Percentiles rank a stretch among this genome's conserved stretches.
phyloP scores from a whole-genome alignment of 225 moss, liverwort and hornwort genomes.

The Pleurozium schreberi region DNA sequence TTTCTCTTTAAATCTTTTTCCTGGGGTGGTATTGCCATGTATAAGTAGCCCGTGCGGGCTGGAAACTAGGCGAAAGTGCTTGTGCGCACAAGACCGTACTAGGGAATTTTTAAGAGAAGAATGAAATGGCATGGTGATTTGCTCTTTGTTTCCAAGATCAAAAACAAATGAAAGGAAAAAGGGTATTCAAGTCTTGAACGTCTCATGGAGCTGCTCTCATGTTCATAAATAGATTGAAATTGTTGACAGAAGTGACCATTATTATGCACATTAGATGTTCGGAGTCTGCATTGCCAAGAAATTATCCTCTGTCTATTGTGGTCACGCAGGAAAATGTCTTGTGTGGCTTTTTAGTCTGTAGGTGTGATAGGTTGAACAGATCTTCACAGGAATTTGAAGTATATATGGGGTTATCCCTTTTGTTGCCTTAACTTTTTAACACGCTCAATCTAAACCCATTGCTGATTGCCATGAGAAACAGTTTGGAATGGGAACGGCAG shows the following conservation, averaged over 20 bases:
- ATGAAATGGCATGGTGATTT: not conserved
- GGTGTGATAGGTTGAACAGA: not conserved
- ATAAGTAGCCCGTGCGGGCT: not conserved
- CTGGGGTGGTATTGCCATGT: not conserved
- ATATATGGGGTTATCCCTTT: not conserved
- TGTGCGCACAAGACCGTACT: not conserved
- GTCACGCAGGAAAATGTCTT: not conserved
- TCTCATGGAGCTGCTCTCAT: not conserved
- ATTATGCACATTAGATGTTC: not conserved
- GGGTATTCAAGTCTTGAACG: not conserved
- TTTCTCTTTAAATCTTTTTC: not conserved
- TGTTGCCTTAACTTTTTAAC: not conserved
- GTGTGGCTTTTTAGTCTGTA: not conserved
- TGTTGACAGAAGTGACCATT: not conserved
- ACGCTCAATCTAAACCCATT: not conserved
- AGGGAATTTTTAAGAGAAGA: not conserved
- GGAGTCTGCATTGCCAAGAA: not conserved
- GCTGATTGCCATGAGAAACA: constrained; percentile 8
- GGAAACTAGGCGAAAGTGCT: not conserved
- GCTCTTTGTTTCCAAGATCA: not conserved
- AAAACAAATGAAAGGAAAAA: not conserved
- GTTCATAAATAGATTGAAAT: too few species aligned
- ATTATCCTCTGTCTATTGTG: not conserved
- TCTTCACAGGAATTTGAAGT: not conserved
- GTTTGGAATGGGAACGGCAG: constrained; percentile 99